Evolutionary conservation across 441 rosid species (phyloP), one percentile per base, ranked within the genome.

Genomic region (Corymbia calophylla): DNA sequence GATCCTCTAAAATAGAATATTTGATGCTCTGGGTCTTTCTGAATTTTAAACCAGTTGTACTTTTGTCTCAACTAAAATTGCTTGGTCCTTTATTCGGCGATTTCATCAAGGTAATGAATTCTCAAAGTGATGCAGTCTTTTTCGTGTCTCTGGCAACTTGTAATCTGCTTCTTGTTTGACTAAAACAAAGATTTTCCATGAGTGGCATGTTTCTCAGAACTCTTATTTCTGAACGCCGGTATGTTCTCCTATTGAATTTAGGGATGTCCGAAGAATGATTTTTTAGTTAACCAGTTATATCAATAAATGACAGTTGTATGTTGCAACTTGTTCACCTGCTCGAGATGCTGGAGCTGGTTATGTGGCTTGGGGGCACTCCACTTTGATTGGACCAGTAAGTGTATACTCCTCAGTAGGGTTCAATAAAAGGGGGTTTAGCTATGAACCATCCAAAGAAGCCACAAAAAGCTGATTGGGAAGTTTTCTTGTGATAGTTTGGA

Each of bases 361-460:
- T 90, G 95, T 96, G 81, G 98, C 99, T 66, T 98, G 99, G 99
- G 99, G 99, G n/a, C 99, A 98, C 92, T 98, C 99, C 62, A 97
- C 98, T 87, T 96, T 97, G 64, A 94, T 96, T 44, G 99, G 98
- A 92, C 99, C 99, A 32, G 99, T 98, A 90, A 95, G 97, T 93
- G 56, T 87, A 89, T 87, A 31, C n/a, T 88, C 53, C 60, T 48
- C 31, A 27, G 56, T 53, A 16, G 66, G 85, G 49, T 77, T 80
- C 27, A 25, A 8, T 48, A 11, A 60, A 60, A 68, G 17, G 31
- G 66, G 66, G 10, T n/a, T 86, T 51, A 31, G n/a, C 53, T 66
- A 2, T 3, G 39, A 90, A 56, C 53, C 84, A 44, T 77, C n/a
- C 12, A 77, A 44, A 77, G 51, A 77, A 44, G 53, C 84, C 51